Percentiles rank a stretch among this genome's conserved stretches.
phyloP scores from a whole-genome alignment of 805 yeast species.

The Ogataea paradorogensis region DNA sequence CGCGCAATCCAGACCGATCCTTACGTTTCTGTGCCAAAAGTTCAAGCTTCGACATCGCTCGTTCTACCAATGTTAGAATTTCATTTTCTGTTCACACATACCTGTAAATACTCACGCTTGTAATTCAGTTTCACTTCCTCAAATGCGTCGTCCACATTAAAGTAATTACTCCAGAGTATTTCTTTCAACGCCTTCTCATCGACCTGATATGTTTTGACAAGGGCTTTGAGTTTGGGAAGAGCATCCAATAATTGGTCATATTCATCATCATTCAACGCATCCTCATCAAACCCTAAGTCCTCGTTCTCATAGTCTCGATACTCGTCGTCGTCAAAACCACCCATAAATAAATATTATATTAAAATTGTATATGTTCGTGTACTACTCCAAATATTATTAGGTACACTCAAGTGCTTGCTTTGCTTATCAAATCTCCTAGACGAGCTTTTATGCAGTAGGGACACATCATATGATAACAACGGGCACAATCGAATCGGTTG shows the following conservation, averaged over 20 bases:
- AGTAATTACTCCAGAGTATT: constrained; percentile 56
- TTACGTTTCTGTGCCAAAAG: constrained; percentile 42
- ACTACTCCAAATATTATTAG: neutral
- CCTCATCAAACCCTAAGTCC: constrained; percentile 36
- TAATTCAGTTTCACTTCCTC: constrained; percentile 41
- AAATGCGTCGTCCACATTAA: constrained; percentile 50
- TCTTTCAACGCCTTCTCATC: constrained; percentile 53
- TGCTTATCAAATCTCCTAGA: constrained; percentile 21
- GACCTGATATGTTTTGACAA: constrained; percentile 40
- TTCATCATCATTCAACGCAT: constrained; percentile 41
- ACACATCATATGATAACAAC: constrained; percentile 34
- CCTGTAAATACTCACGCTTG: constrained; percentile 26
- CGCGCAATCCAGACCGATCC: constrained; percentile 5
- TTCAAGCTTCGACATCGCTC: constrained; percentile 40
- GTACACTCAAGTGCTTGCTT: neutral
- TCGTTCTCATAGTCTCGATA: constrained; percentile 21
- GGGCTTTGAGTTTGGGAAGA: constrained; percentile 42
- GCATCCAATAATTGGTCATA: constrained; percentile 40
- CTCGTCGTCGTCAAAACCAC: constrained; percentile 23
- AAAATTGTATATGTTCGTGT: constrained; percentile 1
- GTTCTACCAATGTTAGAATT: constrained; percentile 9
- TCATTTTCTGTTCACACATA: constrained; percentile 3
- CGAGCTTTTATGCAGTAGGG: constrained; percentile 33
- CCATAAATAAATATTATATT: constrained; percentile 10
- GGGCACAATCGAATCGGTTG: constrained; percentile 27